Evolutionary conservation across 2,329 filamentous ascomycete species (phyloP).

Genomic region (Colletotrichum euphorbiae): DNA sequence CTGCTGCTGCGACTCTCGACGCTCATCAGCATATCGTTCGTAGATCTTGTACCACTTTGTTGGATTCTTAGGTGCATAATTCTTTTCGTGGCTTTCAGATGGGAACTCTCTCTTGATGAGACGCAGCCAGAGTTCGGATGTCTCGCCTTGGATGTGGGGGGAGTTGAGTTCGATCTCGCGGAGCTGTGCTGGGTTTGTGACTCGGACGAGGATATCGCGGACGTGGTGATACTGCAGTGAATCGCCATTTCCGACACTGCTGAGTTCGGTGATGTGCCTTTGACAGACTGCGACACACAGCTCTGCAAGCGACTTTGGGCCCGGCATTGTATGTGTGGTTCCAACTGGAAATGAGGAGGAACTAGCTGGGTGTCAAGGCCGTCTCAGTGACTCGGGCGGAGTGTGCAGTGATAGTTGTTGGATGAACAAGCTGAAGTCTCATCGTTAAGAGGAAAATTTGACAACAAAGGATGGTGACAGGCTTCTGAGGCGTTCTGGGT

Average conservation of each 20-base stretch:
- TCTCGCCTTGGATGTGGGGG: constrained; percentile 78
- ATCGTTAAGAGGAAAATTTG: constrained; percentile 10
- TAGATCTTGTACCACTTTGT: constrained; percentile 84
- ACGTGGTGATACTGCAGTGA: constrained; percentile 56
- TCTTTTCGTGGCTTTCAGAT: constrained; percentile 69
- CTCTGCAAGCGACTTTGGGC: constrained; percentile 61
- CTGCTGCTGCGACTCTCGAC: constrained; percentile 66
- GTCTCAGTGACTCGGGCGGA: neutral
- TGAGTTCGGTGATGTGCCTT: constrained; percentile 67
- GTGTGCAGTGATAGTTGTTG: neutral
- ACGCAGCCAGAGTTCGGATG: constrained; percentile 79
- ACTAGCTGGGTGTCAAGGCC: neutral
- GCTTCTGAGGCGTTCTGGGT: neutral
- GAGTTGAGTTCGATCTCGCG: constrained; percentile 79
- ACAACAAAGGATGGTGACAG: neutral
- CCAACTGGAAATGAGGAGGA: constrained; percentile 2
- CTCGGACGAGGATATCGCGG: constrained; percentile 74
- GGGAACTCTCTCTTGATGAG: constrained; percentile 85
- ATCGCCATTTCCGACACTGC: constrained; percentile 77
- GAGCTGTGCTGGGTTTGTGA: constrained; percentile 81
- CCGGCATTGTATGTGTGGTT: constrained; percentile 20
- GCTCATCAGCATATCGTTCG: constrained; percentile 71
- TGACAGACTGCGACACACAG: constrained; percentile 64
- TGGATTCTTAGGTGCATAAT: constrained; percentile 73
- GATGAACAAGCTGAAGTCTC: constrained; percentile 4